Evolutionary conservation across 176 grass and related monocot genomes (phyloP).

Genomic region (Juncus inflexus): DNA sequence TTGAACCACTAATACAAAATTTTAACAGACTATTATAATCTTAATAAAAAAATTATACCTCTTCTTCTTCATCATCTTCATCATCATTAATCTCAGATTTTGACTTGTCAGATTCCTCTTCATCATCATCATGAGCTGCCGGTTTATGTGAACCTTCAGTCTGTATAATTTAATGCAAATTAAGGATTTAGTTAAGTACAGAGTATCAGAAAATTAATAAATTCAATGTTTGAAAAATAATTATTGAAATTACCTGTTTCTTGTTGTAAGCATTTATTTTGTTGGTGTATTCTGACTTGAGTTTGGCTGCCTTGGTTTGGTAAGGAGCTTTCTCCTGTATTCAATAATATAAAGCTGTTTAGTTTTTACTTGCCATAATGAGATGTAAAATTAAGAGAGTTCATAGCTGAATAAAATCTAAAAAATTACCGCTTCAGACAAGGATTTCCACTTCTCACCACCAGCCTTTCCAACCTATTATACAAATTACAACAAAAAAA

Average conservation of each 20-base stretch:
- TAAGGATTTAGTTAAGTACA: not conserved
- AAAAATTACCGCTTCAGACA: constrained; percentile 54
- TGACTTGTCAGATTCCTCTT: constrained; percentile 95
- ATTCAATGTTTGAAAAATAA: not conserved
- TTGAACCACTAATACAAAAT: not conserved
- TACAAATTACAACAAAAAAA: constrained; percentile 15
- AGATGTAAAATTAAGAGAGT: not conserved
- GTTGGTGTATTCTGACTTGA: constrained; percentile 77
- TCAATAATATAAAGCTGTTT: not conserved
- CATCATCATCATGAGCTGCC: constrained; percentile 43
- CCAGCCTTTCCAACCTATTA: constrained; percentile 84
- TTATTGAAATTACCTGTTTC: constrained; percentile 36
- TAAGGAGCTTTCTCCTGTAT: constrained; percentile 81
- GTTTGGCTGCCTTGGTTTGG: constrained; percentile 71
- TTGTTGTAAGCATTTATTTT: constrained; percentile 72
- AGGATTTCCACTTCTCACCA: constrained; percentile 89
- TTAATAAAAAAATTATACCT: constrained; percentile 20
- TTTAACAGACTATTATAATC: not conserved
- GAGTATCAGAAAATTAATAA: not conserved
- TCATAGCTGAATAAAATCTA: not conserved
- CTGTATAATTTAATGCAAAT: constrained; percentile 20
- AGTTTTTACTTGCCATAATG: not conserved
- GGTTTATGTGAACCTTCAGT: constrained; percentile 52
- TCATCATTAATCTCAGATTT: constrained; percentile 88
- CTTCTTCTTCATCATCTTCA: constrained; percentile 75